A percentile compares a stretch with the other conserved stretches of the same genome.
Conservation (phyloP, 2,329 filamentous ascomycete species). For the Pleoardoris graminearum region DNA sequence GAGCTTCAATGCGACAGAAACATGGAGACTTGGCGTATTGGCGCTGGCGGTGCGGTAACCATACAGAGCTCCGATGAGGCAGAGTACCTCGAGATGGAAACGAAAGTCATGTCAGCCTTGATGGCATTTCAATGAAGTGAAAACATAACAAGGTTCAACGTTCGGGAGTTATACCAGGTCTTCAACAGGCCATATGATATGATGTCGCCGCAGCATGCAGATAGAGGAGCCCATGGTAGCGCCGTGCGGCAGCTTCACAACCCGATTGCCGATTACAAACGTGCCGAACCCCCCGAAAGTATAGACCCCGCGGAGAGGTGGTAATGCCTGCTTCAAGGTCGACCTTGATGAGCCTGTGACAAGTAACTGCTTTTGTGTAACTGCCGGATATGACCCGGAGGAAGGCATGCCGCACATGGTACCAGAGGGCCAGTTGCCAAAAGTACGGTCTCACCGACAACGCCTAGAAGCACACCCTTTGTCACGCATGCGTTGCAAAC, state of each 20-base stretch:
- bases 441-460: background rate
- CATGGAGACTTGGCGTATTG: constrained; percentile 67
- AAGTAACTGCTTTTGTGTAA: background rate
- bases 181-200: background rate
- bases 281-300: too few species aligned
- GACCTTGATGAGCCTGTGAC: too few species aligned
- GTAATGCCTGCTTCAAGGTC: too few species aligned
- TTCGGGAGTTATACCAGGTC: background rate
- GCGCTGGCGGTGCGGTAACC: constrained; percentile 85
- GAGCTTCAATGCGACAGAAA: background rate
- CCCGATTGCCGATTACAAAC: too few species aligned
- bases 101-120: constrained; percentile 37
- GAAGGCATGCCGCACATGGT: too few species aligned
- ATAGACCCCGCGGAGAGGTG: too few species aligned
- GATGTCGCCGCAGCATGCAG: background rate
- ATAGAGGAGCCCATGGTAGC: too few species aligned
- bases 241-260: too few species aligned
- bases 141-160: background rate
- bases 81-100: constrained; percentile 81
- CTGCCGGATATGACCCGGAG: too few species aligned
- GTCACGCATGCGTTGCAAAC: background rate
- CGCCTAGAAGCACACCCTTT: constrained; percentile 2
- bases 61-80: constrained; percentile 75
- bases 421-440: background rate
- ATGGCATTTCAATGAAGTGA: constrained; percentile 12